Evolutionary conservation across 164 flowering plant genomes (phyloP), one percentile per base, ranked within the genome.

Genomic region (Chimonanthus praecox): DNA sequence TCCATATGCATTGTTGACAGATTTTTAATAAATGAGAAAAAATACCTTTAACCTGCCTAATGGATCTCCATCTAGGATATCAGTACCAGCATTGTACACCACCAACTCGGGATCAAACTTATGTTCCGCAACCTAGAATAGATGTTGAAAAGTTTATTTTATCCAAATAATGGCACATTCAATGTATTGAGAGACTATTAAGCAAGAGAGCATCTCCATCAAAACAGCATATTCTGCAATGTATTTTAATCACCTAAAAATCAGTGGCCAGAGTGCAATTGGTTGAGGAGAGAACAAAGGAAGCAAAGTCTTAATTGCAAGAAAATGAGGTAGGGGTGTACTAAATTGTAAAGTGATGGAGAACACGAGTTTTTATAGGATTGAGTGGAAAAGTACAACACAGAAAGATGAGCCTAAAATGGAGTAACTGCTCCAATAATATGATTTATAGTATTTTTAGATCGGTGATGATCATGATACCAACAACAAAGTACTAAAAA

Each of bases 31-130:
- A 4, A 54, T 3, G 45, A 45, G 49, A 0, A 66, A 58, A 63
- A 71, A 69, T 86, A 95, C 99, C 99, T 85, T 89, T 80, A 95
- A 83, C 75, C 79, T 73, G 62, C 99, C 99, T 77, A 91, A 68
- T 54, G 91, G 96, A 85, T 95, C 98, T 72, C 99, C 99, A 77
- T 92, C 94, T 46, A 92, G 82, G 73, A 91, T 88, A 82, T 95
- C 98, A 68, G 98, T 95, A 66, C 98, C 97, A 77, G 98, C 99
- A 84, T 95, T 95, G 80, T 89, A 95, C 61, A 92, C 78, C 72
- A 92, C 77, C 87, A 95, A 78, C 78, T 93, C 94, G 67, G 97
- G 98, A 78, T 87, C 77, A 83, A 88, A 93, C 69, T 9, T 75
- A 6, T 54, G 68, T 48, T 79, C 85, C 72, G 93, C 94, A 77